phyloP scores from a whole-genome alignment of 257 asterid species.

The Gentiana macrophylla region DNA sequence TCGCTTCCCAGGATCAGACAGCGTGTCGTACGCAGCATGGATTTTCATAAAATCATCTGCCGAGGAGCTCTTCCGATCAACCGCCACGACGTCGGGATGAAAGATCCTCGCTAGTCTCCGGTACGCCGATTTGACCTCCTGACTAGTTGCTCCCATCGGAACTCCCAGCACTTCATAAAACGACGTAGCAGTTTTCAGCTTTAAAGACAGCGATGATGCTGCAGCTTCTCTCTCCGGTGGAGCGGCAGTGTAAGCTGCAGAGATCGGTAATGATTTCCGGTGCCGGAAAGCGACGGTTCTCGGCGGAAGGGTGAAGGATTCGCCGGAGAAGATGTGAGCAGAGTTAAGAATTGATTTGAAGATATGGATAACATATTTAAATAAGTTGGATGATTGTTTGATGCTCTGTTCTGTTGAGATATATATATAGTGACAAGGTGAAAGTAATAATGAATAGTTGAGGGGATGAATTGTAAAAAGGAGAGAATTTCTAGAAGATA shows the following conservation, averaged over 20 bases:
- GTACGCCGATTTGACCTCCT: slow-evolving; percentile 29
- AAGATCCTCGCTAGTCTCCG: slow-evolving; percentile 19
- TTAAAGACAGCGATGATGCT: not conserved
- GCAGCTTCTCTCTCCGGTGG: slow-evolving; percentile 8
- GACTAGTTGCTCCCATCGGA: slow-evolving; percentile 17
- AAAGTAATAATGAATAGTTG: too few relatives aligned
- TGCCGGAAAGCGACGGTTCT: slow-evolving; percentile 11
- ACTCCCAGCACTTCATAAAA: slow-evolving; percentile 30
- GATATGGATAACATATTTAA: not conserved
- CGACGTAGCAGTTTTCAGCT: slow-evolving; percentile 13
- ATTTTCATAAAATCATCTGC: slow-evolving; percentile 26
- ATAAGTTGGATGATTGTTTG: too few relatives aligned
- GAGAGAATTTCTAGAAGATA: too few relatives aligned
- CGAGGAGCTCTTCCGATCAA: slow-evolving; percentile 14
- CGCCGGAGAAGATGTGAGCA: slow-evolving; percentile 10
- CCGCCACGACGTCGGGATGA: slow-evolving; percentile 28
- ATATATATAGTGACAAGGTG: too few relatives aligned
- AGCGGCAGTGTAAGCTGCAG: slow-evolving; percentile 13
- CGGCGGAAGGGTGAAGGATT: not conserved
- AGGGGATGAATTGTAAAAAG: too few relatives aligned
- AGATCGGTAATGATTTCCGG: not conserved
- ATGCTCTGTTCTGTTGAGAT: too few relatives aligned
- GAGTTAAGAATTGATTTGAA: not conserved
- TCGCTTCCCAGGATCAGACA: slow-evolving; percentile 31
- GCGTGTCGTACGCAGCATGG: slow-evolving; percentile 33